These are phyloP conservation scores for Filosporella fistucella DNA, from an alignment of 495 filamentous ascomycete species.

Conservation along the genomic window DNA sequence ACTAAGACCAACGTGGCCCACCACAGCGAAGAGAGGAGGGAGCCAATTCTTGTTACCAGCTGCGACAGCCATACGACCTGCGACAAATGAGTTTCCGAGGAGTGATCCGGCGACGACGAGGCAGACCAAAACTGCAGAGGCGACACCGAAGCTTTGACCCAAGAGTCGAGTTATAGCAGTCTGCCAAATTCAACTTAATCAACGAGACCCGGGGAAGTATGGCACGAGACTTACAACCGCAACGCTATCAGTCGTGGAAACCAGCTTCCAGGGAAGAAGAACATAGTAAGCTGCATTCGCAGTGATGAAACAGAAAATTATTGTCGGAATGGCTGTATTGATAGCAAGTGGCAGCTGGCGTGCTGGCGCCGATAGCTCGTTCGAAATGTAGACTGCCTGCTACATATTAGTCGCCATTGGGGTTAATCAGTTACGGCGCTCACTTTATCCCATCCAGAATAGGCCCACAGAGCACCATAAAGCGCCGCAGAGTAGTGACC, in stretches of 20 bases:
- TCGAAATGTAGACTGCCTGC: slow-evolving; percentile 50
- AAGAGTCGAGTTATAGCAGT: slow-evolving; percentile 48
- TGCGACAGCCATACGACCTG: slow-evolving; percentile 50
- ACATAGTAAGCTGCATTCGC: slow-evolving; percentile 53
- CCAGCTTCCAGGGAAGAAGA: slow-evolving; percentile 46
- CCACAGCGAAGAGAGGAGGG: slow-evolving; percentile 32
- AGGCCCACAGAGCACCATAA: slow-evolving; percentile 54
- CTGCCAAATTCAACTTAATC: slow-evolving; percentile 19
- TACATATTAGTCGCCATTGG: slow-evolving; percentile 6
- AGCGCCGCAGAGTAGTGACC: slow-evolving; percentile 49
- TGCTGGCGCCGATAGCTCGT: slow-evolving; percentile 43
- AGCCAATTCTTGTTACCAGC: slow-evolving; percentile 49
- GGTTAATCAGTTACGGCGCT: too few relatives aligned
- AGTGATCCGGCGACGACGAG: slow-evolving; percentile 49
- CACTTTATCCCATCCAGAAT: slow-evolving; percentile 58
- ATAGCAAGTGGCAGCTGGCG: slow-evolving; percentile 51
- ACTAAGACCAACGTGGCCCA: slow-evolving; percentile 1
- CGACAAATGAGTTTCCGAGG: slow-evolving; percentile 52
- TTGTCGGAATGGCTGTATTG: slow-evolving; percentile 48
- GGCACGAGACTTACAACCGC: slow-evolving; percentile 45
- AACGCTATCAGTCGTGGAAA: slow-evolving; percentile 47
- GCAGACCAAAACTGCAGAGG: slow-evolving; percentile 44
- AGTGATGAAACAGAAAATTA: slow-evolving; percentile 48
- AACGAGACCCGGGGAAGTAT: not conserved
- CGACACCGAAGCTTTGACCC: slow-evolving; percentile 39